phyloP scores from a whole-genome alignment of 2,329 filamentous ascomycete species.

The Diaporthe helianthi region DNA sequence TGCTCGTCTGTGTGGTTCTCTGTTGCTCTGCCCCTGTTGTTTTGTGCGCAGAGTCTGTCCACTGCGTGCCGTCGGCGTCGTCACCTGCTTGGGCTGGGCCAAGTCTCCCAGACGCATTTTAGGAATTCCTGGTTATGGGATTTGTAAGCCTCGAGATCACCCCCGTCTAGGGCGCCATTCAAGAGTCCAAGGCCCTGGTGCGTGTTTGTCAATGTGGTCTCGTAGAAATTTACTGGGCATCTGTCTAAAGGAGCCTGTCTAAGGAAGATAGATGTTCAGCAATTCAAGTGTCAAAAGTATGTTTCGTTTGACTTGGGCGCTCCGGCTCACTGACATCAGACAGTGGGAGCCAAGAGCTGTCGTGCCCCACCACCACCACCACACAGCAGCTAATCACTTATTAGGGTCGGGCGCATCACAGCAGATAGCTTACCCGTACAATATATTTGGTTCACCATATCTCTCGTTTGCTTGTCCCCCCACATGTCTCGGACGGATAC shows the following conservation, averaged over 20 bases:
- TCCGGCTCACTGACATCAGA: conserved; percentile 27
- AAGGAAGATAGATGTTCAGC: too few relatives aligned
- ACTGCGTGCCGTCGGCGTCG: not conserved
- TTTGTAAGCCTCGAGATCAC: conserved; percentile 10
- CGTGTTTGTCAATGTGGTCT: not conserved
- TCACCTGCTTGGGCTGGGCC: conserved; percentile 8
- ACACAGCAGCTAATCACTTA: not conserved
- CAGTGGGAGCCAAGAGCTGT: not conserved
- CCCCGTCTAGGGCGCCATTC: conserved; percentile 1
- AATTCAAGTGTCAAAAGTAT: not conserved
- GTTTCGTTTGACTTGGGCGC: not conserved
- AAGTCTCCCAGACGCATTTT: not conserved
- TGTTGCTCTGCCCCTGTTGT: not conserved
- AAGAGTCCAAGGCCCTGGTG: not conserved
- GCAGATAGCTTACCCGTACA: not conserved
- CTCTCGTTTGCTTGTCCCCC: not conserved
- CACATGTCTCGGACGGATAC: not conserved
- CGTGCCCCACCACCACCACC: conserved; percentile 17
- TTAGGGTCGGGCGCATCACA: not conserved
- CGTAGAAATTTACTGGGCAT: too few relatives aligned
- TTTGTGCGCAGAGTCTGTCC: not conserved
- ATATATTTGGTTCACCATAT: not conserved
- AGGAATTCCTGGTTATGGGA: not conserved
- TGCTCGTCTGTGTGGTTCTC: not conserved
- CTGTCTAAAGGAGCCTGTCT: too few relatives aligned